phyloP scores from a whole-genome alignment of 2,329 filamentous ascomycete species.

The Geosmithia putterillii region DNA sequence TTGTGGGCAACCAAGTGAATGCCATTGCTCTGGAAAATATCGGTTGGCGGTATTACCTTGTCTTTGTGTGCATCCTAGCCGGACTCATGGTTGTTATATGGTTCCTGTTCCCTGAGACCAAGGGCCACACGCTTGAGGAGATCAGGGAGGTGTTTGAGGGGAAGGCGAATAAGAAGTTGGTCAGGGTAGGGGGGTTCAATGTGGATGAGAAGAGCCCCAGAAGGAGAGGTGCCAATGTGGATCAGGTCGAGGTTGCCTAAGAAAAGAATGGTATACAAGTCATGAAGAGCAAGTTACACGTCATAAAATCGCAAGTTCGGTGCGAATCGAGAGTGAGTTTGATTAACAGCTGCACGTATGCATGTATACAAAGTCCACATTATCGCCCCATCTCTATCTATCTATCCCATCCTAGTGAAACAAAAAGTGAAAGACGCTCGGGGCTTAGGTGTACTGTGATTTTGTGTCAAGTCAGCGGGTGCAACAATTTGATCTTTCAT shows the following conservation, averaged over 20 bases:
- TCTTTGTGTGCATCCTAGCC: constrained; percentile 25
- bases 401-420: too few species aligned
- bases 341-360: too few species aligned
- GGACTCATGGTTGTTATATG: constrained; percentile 23
- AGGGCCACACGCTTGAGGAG: constrained; percentile 22
- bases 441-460: neutral
- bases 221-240: constrained; percentile 2
- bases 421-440: too few species aligned
- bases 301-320: too few species aligned
- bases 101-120: constrained; percentile 26
- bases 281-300: too few species aligned
- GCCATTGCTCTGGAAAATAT: constrained; percentile 22
- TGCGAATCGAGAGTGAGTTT: too few species aligned
- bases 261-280: too few species aligned
- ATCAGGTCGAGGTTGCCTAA: constrained; percentile 1
- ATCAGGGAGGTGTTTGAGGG: constrained; percentile 13
- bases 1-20: constrained; percentile 26
- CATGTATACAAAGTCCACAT: too few species aligned
- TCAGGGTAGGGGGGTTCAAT: too few species aligned
- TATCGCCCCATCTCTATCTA: too few species aligned
- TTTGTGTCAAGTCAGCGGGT: neutral
- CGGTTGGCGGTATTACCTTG: constrained; percentile 27
- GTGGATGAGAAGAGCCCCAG: constrained; percentile 6
- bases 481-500: too few species aligned
- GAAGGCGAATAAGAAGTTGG: constrained; percentile 5